Percentiles rank a stretch among this genome's conserved stretches.
phyloP scores from a whole-genome alignment of 768 basidiomycete genomes.

The Kwoniella europaea region DNA sequence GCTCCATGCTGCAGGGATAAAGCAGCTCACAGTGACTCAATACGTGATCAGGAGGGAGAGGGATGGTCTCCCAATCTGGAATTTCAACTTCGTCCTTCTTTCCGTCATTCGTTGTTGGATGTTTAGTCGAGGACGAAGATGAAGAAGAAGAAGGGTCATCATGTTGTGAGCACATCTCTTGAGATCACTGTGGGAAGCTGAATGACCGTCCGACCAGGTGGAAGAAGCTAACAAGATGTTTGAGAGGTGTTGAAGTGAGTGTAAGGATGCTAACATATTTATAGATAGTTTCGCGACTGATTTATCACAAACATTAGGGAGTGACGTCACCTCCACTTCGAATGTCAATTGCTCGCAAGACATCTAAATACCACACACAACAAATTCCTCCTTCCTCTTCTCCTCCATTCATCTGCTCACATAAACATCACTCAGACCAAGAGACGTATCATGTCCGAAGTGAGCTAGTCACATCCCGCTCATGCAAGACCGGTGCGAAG shows the following conservation, averaged over 20 bases:
- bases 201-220: too few relatives aligned
- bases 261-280: not conserved
- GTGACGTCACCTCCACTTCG: conserved; percentile 17
- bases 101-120: not conserved
- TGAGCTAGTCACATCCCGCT: not conserved
- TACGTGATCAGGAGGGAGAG: conserved; percentile 31
- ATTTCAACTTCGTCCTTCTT: not conserved
- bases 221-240: too few relatives aligned
- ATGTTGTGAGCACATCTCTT: conserved; percentile 4
- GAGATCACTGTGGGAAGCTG: too few relatives aligned
- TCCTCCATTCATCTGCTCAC: not conserved
- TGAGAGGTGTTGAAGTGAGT: too few relatives aligned
- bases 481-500: not conserved
- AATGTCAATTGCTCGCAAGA: not conserved
- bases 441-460: not conserved
- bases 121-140: not conserved
- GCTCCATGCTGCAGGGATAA: too few relatives aligned
- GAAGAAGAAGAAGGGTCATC: not conserved
- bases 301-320: conserved; percentile 6
- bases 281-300: conserved; percentile 15
- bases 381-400: conserved; percentile 1
- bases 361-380: not conserved
- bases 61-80: conserved; percentile 44
- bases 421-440: not conserved
- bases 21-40: conserved; percentile 36